Evolutionary conservation across 164 flowering plant species (phyloP), one percentile per base, ranked within the genome.

Genomic region (Taxillus chinensis): DNA sequence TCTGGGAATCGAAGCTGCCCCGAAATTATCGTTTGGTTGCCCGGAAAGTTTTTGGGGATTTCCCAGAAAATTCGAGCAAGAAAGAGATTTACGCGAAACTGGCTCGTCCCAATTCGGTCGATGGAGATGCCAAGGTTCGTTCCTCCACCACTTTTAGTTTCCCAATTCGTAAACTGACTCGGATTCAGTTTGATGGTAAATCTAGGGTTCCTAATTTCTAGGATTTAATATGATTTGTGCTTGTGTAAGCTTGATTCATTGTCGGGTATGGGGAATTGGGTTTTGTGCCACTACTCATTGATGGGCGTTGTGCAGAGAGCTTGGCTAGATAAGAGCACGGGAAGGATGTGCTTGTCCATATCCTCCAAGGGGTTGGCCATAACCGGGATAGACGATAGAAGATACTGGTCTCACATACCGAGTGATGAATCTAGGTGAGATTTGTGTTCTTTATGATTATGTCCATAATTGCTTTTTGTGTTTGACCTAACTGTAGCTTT

Each of bases 351-450:
- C 68, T 63, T 90, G 78, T 77, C 82, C 37, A 80, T 93, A 27
- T 77, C 96, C 38, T 70, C 90, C 1, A 86, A 75, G 68, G 97
- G 85, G 16, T 73, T 93, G 65, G 60, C 79, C 2, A 85, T 93
- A 52, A 93, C 96, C 0, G 96, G 97, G 41, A 90, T 93, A 13
- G 97, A 90, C 75, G 98, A 93, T 67, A 77, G 96, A 56, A 83
- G 98, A 82, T 90, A 93, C 61, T 93, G 98, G 98, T 84, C 70
- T 59, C 78, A 78, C 17, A 78, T 93, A 60, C 85, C 87, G 14
- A 85, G 88, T 0, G 90, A 85, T 59, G 96, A 90, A 77, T 90
- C 93, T 64, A 82, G 92, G 96, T 90, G 71, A 69, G 79, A 4
- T 13, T 27, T 27, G 27, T 27, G 27, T 27, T 27, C 27, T 27